phyloP scores from a whole-genome alignment of 306 rosid species.

The Abrus precatorius region DNA sequence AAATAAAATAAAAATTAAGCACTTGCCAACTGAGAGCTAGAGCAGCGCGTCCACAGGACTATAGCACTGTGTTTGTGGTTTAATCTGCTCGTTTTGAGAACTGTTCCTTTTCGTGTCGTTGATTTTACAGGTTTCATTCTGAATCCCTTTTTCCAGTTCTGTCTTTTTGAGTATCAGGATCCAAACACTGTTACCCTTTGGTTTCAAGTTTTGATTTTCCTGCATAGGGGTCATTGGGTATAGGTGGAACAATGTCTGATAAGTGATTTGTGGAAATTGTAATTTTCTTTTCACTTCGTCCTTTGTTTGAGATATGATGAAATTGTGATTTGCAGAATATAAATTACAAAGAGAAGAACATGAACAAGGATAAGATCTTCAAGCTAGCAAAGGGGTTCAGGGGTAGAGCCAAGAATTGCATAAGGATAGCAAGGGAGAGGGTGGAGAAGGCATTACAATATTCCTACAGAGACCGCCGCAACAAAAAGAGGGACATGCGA shows the following conservation, averaged over 20 bases:
- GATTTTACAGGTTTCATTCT: slow-evolving; percentile 14
- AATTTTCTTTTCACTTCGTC: not conserved
- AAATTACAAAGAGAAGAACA: slow-evolving; percentile 44
- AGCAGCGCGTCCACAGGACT: not conserved
- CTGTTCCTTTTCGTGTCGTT: not conserved
- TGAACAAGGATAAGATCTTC: slow-evolving; percentile 87
- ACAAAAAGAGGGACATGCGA: slow-evolving; percentile 96
- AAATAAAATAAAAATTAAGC: too few relatives aligned
- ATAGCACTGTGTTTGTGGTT: too few relatives aligned
- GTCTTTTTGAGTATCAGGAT: not conserved
- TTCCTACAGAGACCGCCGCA: slow-evolving; percentile 96
- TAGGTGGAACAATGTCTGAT: not conserved
- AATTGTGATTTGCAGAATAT: slow-evolving; percentile 31
- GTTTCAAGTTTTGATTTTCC: slow-evolving; percentile 26
- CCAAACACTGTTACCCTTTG: slow-evolving; percentile 19
- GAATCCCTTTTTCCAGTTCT: not conserved
- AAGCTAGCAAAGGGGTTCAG: slow-evolving; percentile 96
- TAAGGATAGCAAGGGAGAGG: slow-evolving; percentile 94
- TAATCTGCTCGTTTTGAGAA: not conserved
- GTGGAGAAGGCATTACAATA: slow-evolving; percentile 99
- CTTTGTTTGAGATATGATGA: slow-evolving; percentile 17
- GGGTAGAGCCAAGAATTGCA: slow-evolving; percentile 98
- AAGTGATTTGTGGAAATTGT: not conserved
- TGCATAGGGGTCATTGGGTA: not conserved
- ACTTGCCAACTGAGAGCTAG: not conserved